Percentiles rank a stretch among this genome's conserved stretches.
Conservation (phyloP, 2,329 filamentous ascomycete species). For the Escovopsis sp. region DNA sequence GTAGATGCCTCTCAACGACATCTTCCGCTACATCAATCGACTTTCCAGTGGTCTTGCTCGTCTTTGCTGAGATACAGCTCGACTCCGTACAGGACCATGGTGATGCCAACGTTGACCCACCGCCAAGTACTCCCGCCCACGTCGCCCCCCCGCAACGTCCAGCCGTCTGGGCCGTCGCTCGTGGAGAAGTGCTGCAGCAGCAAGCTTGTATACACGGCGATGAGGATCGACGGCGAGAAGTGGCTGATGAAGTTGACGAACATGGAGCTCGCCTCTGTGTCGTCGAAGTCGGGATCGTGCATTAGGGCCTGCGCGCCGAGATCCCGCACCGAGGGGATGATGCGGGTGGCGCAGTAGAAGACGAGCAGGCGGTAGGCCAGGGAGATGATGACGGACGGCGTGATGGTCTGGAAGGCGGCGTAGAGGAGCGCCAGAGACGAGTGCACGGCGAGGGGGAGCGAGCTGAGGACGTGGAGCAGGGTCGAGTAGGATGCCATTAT, state of each 20-base stretch:
- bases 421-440: conserved; percentile 75
- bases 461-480: conserved; percentile 66
- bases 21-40: too few species aligned
- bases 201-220: conserved; percentile 90
- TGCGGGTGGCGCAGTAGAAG: conserved; percentile 86
- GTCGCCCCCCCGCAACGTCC: conserved; percentile 73
- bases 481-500: conserved; percentile 98
- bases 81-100: conserved; percentile 78
- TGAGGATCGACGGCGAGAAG: conserved; percentile 88
- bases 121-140: conserved; percentile 72
- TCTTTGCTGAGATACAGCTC: conserved; percentile 79
- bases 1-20: too few species aligned
- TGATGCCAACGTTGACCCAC: conserved; percentile 83
- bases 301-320: conserved; percentile 70
- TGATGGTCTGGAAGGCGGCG: conserved; percentile 88
- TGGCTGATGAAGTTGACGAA: conserved; percentile 74
- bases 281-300: conserved; percentile 72
- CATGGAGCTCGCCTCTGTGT: conserved; percentile 66
- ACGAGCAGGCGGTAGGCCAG: conserved; percentile 87
- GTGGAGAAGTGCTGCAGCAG: conserved; percentile 90
- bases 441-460: conserved; percentile 68
- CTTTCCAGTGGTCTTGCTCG: conserved; percentile 90
- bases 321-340: conserved; percentile 85
- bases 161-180: conserved; percentile 55
- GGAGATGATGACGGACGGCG: conserved; percentile 88